A percentile compares a stretch with the other conserved stretches of the same genome.
Evolutionary conservation across 805 yeast genomes (phyloP).

Genomic region (Maudiozyma bulderi): DNA sequence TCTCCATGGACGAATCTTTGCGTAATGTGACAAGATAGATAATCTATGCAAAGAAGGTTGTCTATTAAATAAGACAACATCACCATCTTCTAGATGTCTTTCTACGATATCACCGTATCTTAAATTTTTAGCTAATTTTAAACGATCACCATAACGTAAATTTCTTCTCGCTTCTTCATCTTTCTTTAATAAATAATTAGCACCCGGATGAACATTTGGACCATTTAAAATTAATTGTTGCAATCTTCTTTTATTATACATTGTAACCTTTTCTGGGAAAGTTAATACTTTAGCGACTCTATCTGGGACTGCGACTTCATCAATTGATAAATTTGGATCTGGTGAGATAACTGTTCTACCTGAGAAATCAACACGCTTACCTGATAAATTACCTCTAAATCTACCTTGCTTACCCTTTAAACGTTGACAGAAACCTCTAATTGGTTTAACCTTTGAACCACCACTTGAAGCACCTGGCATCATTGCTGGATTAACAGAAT

Average conservation of each 20-base stretch:
- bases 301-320: slow-evolving; percentile 98
- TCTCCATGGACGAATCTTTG: slow-evolving; percentile 95
- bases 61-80: slow-evolving; percentile 88
- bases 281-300: slow-evolving; percentile 92
- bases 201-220: slow-evolving; percentile 89
- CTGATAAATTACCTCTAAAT: slow-evolving; percentile 94
- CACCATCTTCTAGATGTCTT: slow-evolving; percentile 95
- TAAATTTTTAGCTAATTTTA: slow-evolving; percentile 63
- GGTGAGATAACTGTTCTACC: slow-evolving; percentile 98
- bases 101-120: slow-evolving; percentile 89
- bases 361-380: slow-evolving; percentile 97
- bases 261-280: slow-evolving; percentile 88
- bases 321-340: slow-evolving; percentile 89
- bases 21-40: slow-evolving; percentile 90
- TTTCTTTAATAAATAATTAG: slow-evolving; percentile 77
- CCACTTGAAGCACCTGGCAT: slow-evolving; percentile 53
- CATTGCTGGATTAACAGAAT: slow-evolving; percentile 74
- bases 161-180: slow-evolving; percentile 82
- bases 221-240: slow-evolving; percentile 72
- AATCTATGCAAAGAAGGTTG: slow-evolving; percentile 96
- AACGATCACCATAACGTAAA: slow-evolving; percentile 78
- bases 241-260: slow-evolving; percentile 73
- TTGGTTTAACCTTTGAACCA: slow-evolving; percentile 55
- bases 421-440: slow-evolving; percentile 93
- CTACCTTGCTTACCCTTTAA: slow-evolving; percentile 98